Conservation (phyloP, 2,329 filamentous ascomycete species). For the Lecanoromycetidae sp. region DNA sequence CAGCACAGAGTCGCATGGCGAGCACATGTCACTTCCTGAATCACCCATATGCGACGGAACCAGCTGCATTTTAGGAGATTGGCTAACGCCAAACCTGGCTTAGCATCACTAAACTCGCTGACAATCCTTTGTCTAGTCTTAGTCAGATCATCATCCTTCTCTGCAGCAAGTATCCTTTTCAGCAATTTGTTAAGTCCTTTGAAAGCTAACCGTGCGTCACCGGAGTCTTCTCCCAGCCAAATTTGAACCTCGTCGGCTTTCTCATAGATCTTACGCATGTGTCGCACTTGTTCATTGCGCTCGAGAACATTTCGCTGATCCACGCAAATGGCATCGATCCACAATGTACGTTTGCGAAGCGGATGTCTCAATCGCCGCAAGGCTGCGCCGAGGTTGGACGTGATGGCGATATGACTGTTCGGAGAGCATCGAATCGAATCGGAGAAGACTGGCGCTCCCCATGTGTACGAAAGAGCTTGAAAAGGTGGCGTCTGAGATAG, state of each 20-base stretch:
- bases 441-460: neutral
- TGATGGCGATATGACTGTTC: neutral
- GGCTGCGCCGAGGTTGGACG: neutral
- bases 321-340: constrained; percentile 8
- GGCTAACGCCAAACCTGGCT: neutral
- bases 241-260: neutral
- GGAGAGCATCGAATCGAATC: neutral
- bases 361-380: neutral
- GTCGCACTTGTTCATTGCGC: neutral
- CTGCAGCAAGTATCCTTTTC: neutral
- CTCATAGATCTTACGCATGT: constrained; percentile 3
- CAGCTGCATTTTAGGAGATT: neutral
- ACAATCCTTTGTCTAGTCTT: too few relatives aligned
- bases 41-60: neutral
- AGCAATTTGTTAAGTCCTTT: neutral
- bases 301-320: constrained; percentile 7
- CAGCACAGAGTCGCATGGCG: neutral
- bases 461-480: neutral
- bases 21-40: neutral
- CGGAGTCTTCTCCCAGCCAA: constrained; percentile 10
- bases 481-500: neutral
- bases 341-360: constrained; percentile 3
- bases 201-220: neutral
- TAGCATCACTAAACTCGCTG: neutral
- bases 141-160: too few relatives aligned